Conservation (phyloP, 2,329 filamentous ascomycete genomes). For the Venturia pyrina region DNA sequence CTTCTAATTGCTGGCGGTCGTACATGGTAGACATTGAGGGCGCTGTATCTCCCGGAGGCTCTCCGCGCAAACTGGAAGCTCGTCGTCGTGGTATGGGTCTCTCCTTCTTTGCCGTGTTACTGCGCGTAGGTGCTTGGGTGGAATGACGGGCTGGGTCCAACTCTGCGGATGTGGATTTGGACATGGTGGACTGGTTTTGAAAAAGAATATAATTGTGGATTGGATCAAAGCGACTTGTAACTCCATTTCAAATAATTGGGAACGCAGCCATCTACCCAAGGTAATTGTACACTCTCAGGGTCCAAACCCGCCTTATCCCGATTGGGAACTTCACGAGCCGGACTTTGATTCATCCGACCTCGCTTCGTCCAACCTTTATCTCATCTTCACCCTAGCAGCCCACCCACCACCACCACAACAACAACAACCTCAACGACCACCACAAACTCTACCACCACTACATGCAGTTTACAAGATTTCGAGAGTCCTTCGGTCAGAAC, state of each 20-base stretch:
- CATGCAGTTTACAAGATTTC: constrained; percentile 22
- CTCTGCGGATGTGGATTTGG: neutral
- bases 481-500: constrained; percentile 20
- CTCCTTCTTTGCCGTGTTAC: neutral
- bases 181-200: neutral
- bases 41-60: neutral
- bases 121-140: neutral
- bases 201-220: neutral
- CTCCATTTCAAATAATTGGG: neutral
- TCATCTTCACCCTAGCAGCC: too few species aligned
- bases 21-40: constrained; percentile 3
- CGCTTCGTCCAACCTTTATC: neutral
- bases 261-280: neutral
- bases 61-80: constrained; percentile 1
- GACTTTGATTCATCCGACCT: neutral
- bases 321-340: neutral
- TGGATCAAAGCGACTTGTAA: neutral
- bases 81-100: neutral
- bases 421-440: too few species aligned
- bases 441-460: too few species aligned
- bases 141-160: neutral
- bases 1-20: neutral
- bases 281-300: neutral
- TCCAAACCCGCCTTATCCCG: neutral
- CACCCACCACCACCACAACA: neutral